These are phyloP conservation scores for Kwoniella dendrophila DNA, from an alignment of 768 basidiomycete species.

Conservation along the genomic window DNA sequence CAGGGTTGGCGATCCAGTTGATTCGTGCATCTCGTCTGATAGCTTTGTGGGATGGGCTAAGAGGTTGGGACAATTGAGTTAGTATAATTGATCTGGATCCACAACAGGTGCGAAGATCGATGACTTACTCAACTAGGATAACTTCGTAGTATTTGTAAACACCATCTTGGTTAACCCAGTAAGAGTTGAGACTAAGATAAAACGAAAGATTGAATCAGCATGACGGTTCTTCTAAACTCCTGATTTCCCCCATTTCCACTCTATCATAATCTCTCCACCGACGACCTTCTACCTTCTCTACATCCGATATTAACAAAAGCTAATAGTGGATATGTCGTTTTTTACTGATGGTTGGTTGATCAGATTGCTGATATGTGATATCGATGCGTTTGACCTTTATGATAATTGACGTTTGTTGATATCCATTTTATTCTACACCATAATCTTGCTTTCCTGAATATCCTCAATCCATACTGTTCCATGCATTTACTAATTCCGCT, in stretches of 20 bases:
- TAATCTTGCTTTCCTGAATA: too few species aligned
- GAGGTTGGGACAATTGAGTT: background rate
- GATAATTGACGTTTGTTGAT: too few species aligned
- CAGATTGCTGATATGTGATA: too few species aligned
- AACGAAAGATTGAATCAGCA: slow-evolving; percentile 12
- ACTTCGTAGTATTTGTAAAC: slow-evolving; percentile 99
- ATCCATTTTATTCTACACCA: too few species aligned
- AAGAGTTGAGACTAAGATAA: slow-evolving; percentile 63
- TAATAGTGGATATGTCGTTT: too few species aligned
- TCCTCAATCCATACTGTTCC: too few species aligned
- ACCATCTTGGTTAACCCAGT: slow-evolving; percentile 99
- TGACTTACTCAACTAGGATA: slow-evolving; percentile 89
- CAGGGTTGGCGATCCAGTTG: slow-evolving; percentile 98
- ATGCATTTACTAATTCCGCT: background rate
- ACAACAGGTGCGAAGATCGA: background rate
- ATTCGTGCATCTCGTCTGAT: slow-evolving; percentile 95
- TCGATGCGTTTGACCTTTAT: too few species aligned
- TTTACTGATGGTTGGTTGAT: too few species aligned
- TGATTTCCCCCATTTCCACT: background rate
- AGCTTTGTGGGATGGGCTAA: slow-evolving; percentile 59
- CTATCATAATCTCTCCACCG: background rate
- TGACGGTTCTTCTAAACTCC: background rate
- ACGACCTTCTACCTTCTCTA: too few species aligned
- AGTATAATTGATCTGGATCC: background rate
- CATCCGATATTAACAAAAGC: too few species aligned